Evolutionary conservation across 2,329 filamentous ascomycete genomes (phyloP).

Genomic region (Xylaria sp.): DNA sequence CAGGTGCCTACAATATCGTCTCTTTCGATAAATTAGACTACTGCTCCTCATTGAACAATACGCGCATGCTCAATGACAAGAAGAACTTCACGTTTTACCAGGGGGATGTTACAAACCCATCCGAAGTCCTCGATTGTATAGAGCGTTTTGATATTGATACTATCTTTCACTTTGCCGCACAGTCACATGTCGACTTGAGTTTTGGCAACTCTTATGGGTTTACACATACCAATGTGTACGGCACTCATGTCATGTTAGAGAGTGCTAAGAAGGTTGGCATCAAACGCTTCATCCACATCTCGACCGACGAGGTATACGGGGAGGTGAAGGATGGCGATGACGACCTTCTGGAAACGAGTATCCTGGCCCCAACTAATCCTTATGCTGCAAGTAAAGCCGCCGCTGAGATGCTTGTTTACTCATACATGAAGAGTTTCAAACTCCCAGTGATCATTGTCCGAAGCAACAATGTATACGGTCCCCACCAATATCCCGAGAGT

Average conservation of each 20-base stretch:
- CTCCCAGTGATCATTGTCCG: slow-evolving; percentile 80
- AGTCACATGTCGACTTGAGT: slow-evolving; percentile 81
- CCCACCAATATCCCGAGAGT: slow-evolving; percentile 86
- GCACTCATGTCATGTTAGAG: slow-evolving; percentile 82
- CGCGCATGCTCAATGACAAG: slow-evolving; percentile 67
- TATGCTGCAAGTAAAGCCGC: slow-evolving; percentile 83
- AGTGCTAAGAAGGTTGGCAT: slow-evolving; percentile 74
- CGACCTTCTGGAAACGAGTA: slow-evolving; percentile 74
- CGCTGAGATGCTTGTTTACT: slow-evolving; percentile 84
- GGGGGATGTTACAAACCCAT: slow-evolving; percentile 76
- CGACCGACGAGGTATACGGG: slow-evolving; percentile 85
- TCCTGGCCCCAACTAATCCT: slow-evolving; percentile 80
- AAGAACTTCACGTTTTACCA: slow-evolving; percentile 81
- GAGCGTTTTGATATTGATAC: slow-evolving; percentile 76
- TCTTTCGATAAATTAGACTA: slow-evolving; percentile 88
- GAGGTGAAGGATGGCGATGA: slow-evolving; percentile 76
- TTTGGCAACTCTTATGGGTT: slow-evolving; percentile 85
- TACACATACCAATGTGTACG: slow-evolving; percentile 81
- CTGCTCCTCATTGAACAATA: slow-evolving; percentile 82
- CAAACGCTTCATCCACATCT: slow-evolving; percentile 79
- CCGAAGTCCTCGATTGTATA: slow-evolving; percentile 73
- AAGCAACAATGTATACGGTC: slow-evolving; percentile 86
- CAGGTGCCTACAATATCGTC: slow-evolving; percentile 75
- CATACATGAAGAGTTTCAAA: slow-evolving; percentile 84
- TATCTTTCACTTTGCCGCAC: slow-evolving; percentile 84